Evolutionary conservation across 73 alveolate species (phyloP).

Genomic region (Stentor roeselii): DNA sequence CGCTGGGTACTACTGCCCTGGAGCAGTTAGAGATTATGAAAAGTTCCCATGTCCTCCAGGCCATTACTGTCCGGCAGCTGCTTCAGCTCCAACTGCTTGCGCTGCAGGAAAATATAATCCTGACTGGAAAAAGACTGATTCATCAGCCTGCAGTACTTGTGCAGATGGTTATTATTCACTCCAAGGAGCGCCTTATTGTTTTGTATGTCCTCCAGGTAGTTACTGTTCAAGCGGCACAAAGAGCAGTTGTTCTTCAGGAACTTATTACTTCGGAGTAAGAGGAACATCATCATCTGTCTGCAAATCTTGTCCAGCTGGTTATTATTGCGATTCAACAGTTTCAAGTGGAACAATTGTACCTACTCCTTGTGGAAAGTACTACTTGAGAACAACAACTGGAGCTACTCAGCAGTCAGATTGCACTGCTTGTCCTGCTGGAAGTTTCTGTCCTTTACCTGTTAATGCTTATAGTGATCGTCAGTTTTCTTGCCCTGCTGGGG

Average conservation of each 20-base stretch:
- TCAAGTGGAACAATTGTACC: constrained; percentile 47
- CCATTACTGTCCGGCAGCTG: constrained; percentile 40
- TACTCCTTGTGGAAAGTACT: constrained; percentile 49
- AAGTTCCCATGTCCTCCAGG: constrained; percentile 53
- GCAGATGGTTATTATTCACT: constrained; percentile 45
- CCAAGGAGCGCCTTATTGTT: constrained; percentile 20
- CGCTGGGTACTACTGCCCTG: constrained; percentile 60
- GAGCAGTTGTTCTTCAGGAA: constrained; percentile 29
- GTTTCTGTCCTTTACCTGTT: constrained; percentile 30
- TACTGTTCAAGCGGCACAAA: constrained; percentile 17
- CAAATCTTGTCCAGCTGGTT: constrained; percentile 47
- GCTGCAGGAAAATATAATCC: constrained; percentile 38
- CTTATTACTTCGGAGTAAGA: not conserved
- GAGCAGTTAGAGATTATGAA: not conserved
- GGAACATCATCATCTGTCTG: constrained; percentile 44
- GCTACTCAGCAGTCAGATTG: constrained; percentile 25
- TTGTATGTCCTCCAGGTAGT: constrained; percentile 34
- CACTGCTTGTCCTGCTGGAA: constrained; percentile 53
- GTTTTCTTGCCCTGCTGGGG: constrained; percentile 49
- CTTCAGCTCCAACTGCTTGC: constrained; percentile 45
- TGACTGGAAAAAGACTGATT: constrained; percentile 32
- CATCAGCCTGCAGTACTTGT: constrained; percentile 34
- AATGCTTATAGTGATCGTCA: constrained; percentile 11
- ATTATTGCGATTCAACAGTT: constrained; percentile 44
- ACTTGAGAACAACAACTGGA: constrained; percentile 26